Base-by-base conservation (phyloP, 1,284 basidiomycete genomes). In the Puccinia hordei region DNA sequence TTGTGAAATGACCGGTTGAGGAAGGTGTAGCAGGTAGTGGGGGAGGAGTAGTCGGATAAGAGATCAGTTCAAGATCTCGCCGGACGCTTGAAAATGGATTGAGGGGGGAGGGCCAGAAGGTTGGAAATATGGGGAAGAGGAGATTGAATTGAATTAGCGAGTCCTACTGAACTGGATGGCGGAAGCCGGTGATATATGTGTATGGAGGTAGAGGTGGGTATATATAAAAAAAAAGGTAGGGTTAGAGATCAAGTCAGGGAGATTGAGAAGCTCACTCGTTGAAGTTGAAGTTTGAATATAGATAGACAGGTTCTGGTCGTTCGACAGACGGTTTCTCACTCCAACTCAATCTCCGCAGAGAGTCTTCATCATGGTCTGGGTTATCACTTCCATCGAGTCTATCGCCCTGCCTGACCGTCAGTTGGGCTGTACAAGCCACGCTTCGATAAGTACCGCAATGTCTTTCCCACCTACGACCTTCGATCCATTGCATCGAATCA, bases 371-470 rank as follows among this genome's bases (percentile, higher is more conserved):
- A n/a, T 51, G 66, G 49, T 75, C 59, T 35, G 61, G 49, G 63
- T 51, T 46, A 53, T 76, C 59, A 22, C 30, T 80, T 46, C 75
- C 24, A 57, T 71, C 63, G 55, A 65, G 68, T 72, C 77, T 71
- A 53, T 78, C 65, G 12, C 71, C 59, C 71, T 83, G 83, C 4
- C 63, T 41, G n/a, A 84, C 82, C 6, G 69, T 69, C 75, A 82
- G 24, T 81, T 82, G 27, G 71, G 71, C 17, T 82, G 82, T 1
- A 35, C 74, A 22, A 78, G 73, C 92, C 27, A 96, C 92, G 83
- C 92, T 93, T 78, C 94, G 91, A 86, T 97, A 97, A 0, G 94
- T 95, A 6, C 94, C 95, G 83, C 93, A 94, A 86, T 95, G 93
- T 24, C 92, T 89, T 8, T 92, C 92, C 84, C 94, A 95, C 82